Evolutionary conservation across 305 asterid species (phyloP), one percentile per base, ranked within the genome.

Genomic region (Fraxinus nigra): DNA sequence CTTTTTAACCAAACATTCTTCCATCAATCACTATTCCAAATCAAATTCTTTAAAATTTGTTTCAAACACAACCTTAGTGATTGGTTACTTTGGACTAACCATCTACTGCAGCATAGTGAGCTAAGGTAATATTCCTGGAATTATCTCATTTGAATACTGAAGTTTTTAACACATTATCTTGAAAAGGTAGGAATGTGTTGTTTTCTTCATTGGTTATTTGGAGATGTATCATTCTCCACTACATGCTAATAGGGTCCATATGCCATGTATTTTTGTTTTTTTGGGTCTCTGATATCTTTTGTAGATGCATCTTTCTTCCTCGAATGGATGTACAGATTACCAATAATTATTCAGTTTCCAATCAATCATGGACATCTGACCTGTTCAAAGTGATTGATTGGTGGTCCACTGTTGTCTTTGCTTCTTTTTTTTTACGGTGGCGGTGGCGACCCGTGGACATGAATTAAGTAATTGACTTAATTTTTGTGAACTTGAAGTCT

Each of bases 141-240:
- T 76, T 30, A 34, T 77, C 59, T 69, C 80, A 73, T 37, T 82
- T 22, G 16, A 40, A 70, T 28, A 28, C 74, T 11, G 20, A n/a
- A 35, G 24, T 59, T 48, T 30, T 56, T 56, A 5, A 67, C 43
- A n/a, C 28, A 34, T 56, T 77, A 79, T 61, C 74, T 72, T 59
- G 69, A 78, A 74, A 51, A 26, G 73, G 70, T 85, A 85, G 83
- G 80, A 73, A 46, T 63, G 61, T 83, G 70, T 37, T 79, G 37
- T 76, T 70, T 30, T 72, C 48, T 79, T 81, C 20, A 61, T 75
- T 43, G 26, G 79, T 85, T 65, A 74, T 77, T 79, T 82, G 89
- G 79, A 84, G 82, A 72, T 80, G 33, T 63, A 70, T 80, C 83
- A 81, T 77, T 84, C 69, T 80, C 89, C 90, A 83, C 87, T 81